phyloP scores from a whole-genome alignment of 1,139 yeast species.

The Candida tunisiensis region DNA sequence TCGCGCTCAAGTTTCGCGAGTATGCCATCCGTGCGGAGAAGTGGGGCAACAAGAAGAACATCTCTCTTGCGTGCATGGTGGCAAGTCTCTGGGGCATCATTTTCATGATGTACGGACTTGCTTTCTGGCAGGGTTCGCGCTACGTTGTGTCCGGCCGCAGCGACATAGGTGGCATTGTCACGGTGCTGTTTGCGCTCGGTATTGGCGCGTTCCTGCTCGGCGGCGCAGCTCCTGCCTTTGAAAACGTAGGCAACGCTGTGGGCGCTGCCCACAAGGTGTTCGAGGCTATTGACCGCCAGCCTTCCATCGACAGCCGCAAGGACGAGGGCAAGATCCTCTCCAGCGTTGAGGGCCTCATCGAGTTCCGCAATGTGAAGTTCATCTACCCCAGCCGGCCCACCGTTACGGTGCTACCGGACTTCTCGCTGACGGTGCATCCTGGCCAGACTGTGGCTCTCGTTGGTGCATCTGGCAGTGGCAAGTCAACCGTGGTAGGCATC shows the following conservation, averaged over 20 bases:
- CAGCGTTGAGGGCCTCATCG: slow-evolving; percentile 27
- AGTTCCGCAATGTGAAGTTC: slow-evolving; percentile 43
- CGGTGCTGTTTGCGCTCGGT: slow-evolving; percentile 9
- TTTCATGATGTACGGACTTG: slow-evolving; percentile 5
- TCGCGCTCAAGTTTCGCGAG: slow-evolving; percentile 8
- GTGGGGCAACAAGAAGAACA: slow-evolving; percentile 8
- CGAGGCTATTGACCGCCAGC: slow-evolving; percentile 11
- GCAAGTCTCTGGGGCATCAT: slow-evolving; percentile 7
- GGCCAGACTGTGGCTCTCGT: slow-evolving; percentile 44
- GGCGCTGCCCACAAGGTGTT: slow-evolving; percentile 14
- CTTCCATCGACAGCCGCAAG: slow-evolving; percentile 8
- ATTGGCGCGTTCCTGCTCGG: slow-evolving; percentile 14
- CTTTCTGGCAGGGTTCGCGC: slow-evolving; percentile 8
- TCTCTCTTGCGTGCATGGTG: slow-evolving; percentile 9
- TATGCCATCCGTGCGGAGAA: slow-evolving; percentile 7
- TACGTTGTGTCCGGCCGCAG: slow-evolving; percentile 6
- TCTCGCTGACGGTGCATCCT: slow-evolving; percentile 28
- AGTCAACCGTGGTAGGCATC: slow-evolving; percentile 46
- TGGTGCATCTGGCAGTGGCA: slow-evolving; percentile 73
- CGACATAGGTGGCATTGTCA: slow-evolving; percentile 4
- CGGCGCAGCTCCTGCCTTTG: slow-evolving; percentile 12
- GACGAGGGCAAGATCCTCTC: slow-evolving; percentile 9
- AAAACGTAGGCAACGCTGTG: slow-evolving; percentile 10
- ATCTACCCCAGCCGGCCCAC: slow-evolving; percentile 57
- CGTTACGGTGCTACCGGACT: slow-evolving; percentile 37